Conservation (phyloP, 257 asterid genomes). For the Verbena officinalis region DNA sequence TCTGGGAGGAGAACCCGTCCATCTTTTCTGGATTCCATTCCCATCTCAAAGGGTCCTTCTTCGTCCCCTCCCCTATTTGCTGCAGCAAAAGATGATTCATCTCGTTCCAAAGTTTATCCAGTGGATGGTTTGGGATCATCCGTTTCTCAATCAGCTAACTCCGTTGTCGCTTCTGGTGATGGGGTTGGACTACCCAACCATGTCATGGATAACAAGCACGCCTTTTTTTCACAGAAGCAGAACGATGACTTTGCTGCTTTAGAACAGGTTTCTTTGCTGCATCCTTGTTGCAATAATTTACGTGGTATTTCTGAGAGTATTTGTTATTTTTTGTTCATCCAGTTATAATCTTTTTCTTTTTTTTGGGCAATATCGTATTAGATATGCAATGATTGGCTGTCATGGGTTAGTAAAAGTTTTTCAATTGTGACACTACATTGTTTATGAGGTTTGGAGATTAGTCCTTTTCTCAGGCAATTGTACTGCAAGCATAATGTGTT, state of each 20-base stretch:
- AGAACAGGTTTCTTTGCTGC: slow-evolving; percentile 75
- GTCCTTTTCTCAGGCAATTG: background rate
- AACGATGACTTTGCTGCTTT: slow-evolving; percentile 89
- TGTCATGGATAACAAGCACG: slow-evolving; percentile 42
- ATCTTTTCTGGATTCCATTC: slow-evolving; percentile 89
- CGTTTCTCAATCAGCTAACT: slow-evolving; percentile 36
- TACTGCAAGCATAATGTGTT: background rate
- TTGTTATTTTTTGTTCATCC: background rate
- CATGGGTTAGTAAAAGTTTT: background rate
- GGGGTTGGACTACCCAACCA: slow-evolving; percentile 55
- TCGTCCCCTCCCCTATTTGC: slow-evolving; percentile 46
- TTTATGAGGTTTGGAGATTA: background rate
- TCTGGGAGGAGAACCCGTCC: slow-evolving; percentile 83
- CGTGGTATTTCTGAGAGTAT: background rate
- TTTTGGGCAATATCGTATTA: too few relatives aligned
- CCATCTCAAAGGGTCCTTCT: slow-evolving; percentile 62
- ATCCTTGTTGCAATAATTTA: slow-evolving; percentile 18
- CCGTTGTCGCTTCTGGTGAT: slow-evolving; percentile 46
- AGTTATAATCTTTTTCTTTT: slow-evolving; percentile 10
- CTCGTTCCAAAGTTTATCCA: slow-evolving; percentile 56
- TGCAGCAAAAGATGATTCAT: slow-evolving; percentile 46
- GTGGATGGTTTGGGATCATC: slow-evolving; percentile 61
- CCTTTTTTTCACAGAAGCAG: slow-evolving; percentile 60
- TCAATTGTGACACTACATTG: background rate
- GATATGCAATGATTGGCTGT: background rate